Evolutionary conservation across 352 stramenopile species (phyloP), one percentile per base, ranked within the genome.

Genomic region (Phytopythium montanum): DNA sequence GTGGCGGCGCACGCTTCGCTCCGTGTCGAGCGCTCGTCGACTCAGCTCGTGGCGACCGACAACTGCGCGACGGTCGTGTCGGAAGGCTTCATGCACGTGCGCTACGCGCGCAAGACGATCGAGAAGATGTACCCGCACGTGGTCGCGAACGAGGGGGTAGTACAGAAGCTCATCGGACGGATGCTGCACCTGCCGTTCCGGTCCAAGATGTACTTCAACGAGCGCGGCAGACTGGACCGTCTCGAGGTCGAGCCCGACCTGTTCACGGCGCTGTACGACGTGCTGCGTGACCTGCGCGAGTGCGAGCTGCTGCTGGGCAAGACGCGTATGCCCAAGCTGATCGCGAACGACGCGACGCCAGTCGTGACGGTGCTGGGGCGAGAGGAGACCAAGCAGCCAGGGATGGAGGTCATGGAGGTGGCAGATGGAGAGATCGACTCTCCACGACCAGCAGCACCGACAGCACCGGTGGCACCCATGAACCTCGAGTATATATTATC

Each of bases 41-140:
- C 62, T 10, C 48, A 68, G 23, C 38, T 75, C 49, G 52, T 82
- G 56, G 42, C 50, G 25, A 65, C 42, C 5, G 70, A 75, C 29
- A 51, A 59, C 23, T 68, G 61, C 34, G 58, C 73, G 4, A 72
- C 73, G 28, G 63, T 80, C 10, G 33, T 68, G 1, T 65, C 72
- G 4, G 34, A 62, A 10, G 79, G 75, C 8, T 60, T 64, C 18
- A 45, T 87, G 53, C 64, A 82, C 38, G 46, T 82, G 55, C 71
- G 69, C 2, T 85, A 85, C 56, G 72, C 70, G 3, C 70, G 69
- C 25, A 61, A 60, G 13, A 85, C 75, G 5, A 72, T 87, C 39
- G 61, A 84, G 52, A 68, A 57, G 18, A 53, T 89, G 23, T 89
- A 76, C 48, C 76, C 76, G 13, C 64, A 83, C 34, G 58, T 66